Evolutionary conservation across 257 asterid genomes (phyloP).

Genomic region (Ehretia macrophylla): DNA sequence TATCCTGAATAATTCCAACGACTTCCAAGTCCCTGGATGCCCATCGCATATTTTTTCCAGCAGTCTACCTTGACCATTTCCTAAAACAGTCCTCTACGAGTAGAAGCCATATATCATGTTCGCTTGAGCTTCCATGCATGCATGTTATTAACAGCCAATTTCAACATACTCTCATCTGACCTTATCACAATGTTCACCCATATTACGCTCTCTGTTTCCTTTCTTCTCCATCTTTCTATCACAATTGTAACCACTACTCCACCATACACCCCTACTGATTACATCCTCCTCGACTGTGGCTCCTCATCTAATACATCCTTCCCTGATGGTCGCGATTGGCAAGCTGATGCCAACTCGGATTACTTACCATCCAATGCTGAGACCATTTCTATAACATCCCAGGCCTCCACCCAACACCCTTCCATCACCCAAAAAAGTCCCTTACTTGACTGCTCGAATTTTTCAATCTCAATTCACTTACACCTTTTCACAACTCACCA

Average conservation of each 20-base stretch:
- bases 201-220: conserved; percentile 8
- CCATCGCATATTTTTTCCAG: too few relatives aligned
- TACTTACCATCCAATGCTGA: conserved; percentile 4
- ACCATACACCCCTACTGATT: too few relatives aligned
- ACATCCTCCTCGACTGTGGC: conserved; percentile 47
- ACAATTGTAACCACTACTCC: too few relatives aligned
- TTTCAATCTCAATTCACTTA: conserved; percentile 37
- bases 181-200: conserved; percentile 17
- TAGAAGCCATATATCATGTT: too few relatives aligned
- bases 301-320: not conserved
- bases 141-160: too few relatives aligned
- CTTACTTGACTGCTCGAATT: conserved; percentile 40
- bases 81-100: too few relatives aligned
- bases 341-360: conserved; percentile 23
- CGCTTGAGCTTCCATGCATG: too few relatives aligned
- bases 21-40: too few relatives aligned
- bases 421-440: conserved; percentile 18
- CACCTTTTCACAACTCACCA: conserved; percentile 26
- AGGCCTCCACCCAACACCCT: conserved; percentile 14
- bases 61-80: too few relatives aligned
- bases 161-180: too few relatives aligned
- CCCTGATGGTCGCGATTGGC: conserved; percentile 36
- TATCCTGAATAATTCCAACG: too few relatives aligned
- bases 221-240: conserved; percentile 9
- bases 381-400: not conserved